Evolutionary conservation across 805 yeast species (phyloP).

Genomic region (Pichia exigua): DNA sequence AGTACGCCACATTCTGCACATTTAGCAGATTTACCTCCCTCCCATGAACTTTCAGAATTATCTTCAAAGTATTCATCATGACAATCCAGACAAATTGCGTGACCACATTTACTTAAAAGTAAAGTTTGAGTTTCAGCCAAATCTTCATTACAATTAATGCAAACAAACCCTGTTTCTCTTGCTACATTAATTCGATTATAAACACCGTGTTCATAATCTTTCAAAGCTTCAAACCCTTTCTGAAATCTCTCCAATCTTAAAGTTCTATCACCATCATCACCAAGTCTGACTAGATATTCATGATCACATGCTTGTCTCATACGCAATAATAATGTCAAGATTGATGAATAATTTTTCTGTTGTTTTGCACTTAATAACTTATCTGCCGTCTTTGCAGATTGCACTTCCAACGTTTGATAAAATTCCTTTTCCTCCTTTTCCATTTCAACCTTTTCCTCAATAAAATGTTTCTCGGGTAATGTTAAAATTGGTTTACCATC

Average conservation of each 20-base stretch:
- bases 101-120: constrained; percentile 64
- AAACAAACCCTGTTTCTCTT: constrained; percentile 36
- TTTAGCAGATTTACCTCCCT: constrained; percentile 32
- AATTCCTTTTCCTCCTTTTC: constrained; percentile 45
- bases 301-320: constrained; percentile 86
- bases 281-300: constrained; percentile 61
- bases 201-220: constrained; percentile 14
- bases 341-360: constrained; percentile 38
- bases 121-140: constrained; percentile 35
- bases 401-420: constrained; percentile 50
- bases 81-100: constrained; percentile 58
- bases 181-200: constrained; percentile 30
- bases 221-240: constrained; percentile 21
- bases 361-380: constrained; percentile 30
- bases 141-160: constrained; percentile 62
- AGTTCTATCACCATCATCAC: constrained; percentile 37
- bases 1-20: constrained; percentile 48
- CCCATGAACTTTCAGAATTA: constrained; percentile 29
- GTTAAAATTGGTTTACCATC: constrained; percentile 73
- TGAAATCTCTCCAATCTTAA: constrained; percentile 29
- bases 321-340: constrained; percentile 65
- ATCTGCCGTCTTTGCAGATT: constrained; percentile 46
- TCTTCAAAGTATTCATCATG: constrained; percentile 43
- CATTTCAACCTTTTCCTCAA: constrained; percentile 42
- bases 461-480: constrained; percentile 56